Conservation (phyloP, 768 basidiomycete species). For the Rubroboletus pulcherrimus region DNA sequence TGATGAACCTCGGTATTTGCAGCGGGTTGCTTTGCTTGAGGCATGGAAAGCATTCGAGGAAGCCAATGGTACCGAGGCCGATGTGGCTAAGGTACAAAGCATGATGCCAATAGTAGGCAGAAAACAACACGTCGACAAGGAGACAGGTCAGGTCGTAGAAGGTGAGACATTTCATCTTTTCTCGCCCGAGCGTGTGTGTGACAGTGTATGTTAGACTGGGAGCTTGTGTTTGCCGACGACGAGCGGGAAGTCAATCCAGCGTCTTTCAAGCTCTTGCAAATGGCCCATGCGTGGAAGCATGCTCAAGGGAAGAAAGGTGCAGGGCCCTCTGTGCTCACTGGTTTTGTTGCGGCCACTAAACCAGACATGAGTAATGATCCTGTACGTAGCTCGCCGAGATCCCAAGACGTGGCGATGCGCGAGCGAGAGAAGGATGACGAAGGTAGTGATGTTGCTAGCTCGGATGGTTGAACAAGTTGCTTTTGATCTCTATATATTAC, state of each 20-base stretch:
- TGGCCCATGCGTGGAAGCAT: constrained; percentile 88
- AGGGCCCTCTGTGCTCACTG: constrained; percentile 38
- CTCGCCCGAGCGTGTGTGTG: not conserved
- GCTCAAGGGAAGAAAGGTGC: constrained; percentile 43
- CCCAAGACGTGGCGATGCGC: constrained; percentile 24
- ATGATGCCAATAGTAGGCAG: constrained; percentile 94
- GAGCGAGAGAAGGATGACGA: constrained; percentile 29
- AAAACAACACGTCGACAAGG: constrained; percentile 76
- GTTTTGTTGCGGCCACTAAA: constrained; percentile 43
- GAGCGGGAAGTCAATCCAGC: constrained; percentile 90
- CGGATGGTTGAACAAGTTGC: constrained; percentile 37
- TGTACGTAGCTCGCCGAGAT: constrained; percentile 8
- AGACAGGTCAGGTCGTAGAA: constrained; percentile 84
- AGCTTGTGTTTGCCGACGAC: constrained; percentile 94
- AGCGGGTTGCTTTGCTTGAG: constrained; percentile 90
- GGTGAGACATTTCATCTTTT: constrained; percentile 42
- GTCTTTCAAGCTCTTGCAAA: constrained; percentile 92
- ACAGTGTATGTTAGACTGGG: constrained; percentile 65
- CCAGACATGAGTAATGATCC: constrained; percentile 7
- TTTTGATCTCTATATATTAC: constrained; percentile 1
- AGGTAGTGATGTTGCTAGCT: constrained; percentile 54
- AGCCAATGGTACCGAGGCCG: constrained; percentile 65
- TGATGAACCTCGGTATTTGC: constrained; percentile 5
- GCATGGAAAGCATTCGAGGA: constrained; percentile 96
- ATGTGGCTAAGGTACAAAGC: constrained; percentile 77